phyloP scores from a whole-genome alignment of 177 flowering plant species.

The Vitis hybrid region DNA sequence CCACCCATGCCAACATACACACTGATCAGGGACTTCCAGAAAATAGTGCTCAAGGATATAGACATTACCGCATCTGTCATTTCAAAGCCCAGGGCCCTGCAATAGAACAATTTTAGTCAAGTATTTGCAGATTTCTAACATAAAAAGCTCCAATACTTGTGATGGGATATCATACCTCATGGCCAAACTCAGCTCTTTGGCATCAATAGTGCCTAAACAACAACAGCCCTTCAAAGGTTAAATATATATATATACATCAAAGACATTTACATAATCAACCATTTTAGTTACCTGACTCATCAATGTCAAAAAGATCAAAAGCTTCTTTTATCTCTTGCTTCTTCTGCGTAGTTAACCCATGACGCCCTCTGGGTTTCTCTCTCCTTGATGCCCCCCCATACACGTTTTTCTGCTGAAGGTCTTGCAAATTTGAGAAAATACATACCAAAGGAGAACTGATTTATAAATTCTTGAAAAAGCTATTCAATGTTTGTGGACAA shows the following conservation, averaged over 20 bases:
- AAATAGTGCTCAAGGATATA: not conserved
- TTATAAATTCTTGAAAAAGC: no score
- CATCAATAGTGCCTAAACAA: slow-evolving; percentile 83
- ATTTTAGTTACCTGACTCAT: slow-evolving; percentile 71
- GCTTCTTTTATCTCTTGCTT: slow-evolving; percentile 95
- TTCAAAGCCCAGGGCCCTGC: slow-evolving; percentile 98
- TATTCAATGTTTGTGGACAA: no score
- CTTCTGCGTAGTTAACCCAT: slow-evolving; percentile 76
- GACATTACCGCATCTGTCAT: slow-evolving; percentile 87
- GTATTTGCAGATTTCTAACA: not conserved
- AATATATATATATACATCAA: not conserved
- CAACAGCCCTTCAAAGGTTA: slow-evolving; percentile 9
- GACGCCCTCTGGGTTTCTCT: slow-evolving; percentile 72
- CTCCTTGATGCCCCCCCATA: slow-evolving; percentile 48
- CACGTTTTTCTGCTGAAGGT: slow-evolving; percentile 34
- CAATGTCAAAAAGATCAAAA: slow-evolving; percentile 91
- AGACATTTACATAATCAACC: not conserved
- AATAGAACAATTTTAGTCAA: slow-evolving; percentile 12
- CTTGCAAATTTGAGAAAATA: not conserved
- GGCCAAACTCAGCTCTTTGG: slow-evolving; percentile 93
- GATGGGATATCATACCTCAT: slow-evolving; percentile 66
- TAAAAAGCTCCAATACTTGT: no score
- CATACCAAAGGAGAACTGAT: no score
- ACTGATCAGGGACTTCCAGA: not conserved
- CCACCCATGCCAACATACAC: no score